A percentile compares a stretch with the other conserved stretches of the same genome.
These are phyloP conservation scores for Nitzschia inconspicua DNA, from an alignment of 108 stramenopile species.

Conservation along the genomic window DNA sequence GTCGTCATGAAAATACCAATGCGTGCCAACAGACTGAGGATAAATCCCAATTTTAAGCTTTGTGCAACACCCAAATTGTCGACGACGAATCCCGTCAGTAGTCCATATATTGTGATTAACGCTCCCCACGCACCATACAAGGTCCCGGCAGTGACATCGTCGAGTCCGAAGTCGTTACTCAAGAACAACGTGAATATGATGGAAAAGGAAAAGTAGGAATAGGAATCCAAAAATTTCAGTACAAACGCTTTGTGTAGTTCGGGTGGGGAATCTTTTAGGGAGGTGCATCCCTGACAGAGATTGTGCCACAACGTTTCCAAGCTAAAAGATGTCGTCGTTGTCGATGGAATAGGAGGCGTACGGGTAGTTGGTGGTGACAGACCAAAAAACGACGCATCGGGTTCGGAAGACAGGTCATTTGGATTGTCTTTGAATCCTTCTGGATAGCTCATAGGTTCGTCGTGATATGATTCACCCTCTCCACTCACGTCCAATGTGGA, in stretches of 20 bases:
- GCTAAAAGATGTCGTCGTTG: too few species aligned
- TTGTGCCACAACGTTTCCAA: conserved; percentile 15
- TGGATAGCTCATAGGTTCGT: too few species aligned
- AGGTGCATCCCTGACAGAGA: too few species aligned
- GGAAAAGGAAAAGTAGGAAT: conserved; percentile 60
- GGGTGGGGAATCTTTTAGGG: conserved; percentile 41
- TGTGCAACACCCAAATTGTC: conserved; percentile 66
- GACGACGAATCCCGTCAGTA: conserved; percentile 54
- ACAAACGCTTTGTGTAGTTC: conserved; percentile 61
- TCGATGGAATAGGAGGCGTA: too few species aligned
- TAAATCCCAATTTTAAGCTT: conserved; percentile 48
- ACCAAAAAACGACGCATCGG: too few species aligned
- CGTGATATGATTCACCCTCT: too few species aligned
- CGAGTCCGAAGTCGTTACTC: conserved; percentile 48
- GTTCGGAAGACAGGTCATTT: too few species aligned
- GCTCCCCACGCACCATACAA: conserved; percentile 71
- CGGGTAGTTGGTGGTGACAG: too few species aligned
- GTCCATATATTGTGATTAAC: conserved; percentile 59
- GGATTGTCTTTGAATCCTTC: too few species aligned
- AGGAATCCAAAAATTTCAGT: conserved; percentile 67
- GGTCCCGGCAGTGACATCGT: conserved; percentile 55
- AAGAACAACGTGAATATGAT: conserved; percentile 63
- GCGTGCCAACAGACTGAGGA: conserved; percentile 36
- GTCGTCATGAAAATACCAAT: conserved; percentile 41
- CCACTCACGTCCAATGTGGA: too few species aligned